Evolutionary conservation across 257 asterid genomes (phyloP).

Genomic region (Nemophila menziesii): DNA sequence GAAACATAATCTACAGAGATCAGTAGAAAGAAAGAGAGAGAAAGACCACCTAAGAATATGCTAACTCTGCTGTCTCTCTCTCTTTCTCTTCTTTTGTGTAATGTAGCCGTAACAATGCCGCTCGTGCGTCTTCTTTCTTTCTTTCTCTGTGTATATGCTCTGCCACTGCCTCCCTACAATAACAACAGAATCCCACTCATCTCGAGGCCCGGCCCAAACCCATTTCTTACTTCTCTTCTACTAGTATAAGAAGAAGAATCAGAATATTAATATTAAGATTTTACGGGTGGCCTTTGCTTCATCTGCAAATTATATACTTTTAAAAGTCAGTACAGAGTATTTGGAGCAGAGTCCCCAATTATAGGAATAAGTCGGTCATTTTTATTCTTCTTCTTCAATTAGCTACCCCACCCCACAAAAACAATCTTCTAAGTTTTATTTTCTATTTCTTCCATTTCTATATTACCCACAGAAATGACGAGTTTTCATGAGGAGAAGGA

Average conservation of each 20-base stretch:
- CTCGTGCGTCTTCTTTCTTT: no score
- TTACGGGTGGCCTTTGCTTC: constrained; percentile 30
- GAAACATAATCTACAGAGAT: no score
- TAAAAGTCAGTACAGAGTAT: constrained; percentile 36
- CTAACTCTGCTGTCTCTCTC: background rate
- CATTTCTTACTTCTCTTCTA: background rate
- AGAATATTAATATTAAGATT: background rate
- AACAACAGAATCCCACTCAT: no score
- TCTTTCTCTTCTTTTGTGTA: background rate
- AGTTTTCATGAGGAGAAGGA: constrained; percentile 26
- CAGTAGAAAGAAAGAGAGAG: no score
- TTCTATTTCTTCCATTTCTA: constrained; percentile 14
- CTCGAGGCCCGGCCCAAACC: background rate
- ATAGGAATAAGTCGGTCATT: constrained; percentile 58
- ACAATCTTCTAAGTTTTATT: constrained; percentile 6
- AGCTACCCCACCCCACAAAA: constrained; percentile 32
- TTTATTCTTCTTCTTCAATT: constrained; percentile 20
- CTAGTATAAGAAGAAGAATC: no score
- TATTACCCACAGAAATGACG: constrained; percentile 36
- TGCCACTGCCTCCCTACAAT: background rate
- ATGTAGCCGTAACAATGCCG: background rate
- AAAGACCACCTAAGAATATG: no score
- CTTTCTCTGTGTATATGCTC: no score
- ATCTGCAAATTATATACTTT: constrained; percentile 18
- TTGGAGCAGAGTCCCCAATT: constrained; percentile 33